phyloP scores from a whole-genome alignment of 345 rosid genomes.

The Aquilaria yunnanensis region DNA sequence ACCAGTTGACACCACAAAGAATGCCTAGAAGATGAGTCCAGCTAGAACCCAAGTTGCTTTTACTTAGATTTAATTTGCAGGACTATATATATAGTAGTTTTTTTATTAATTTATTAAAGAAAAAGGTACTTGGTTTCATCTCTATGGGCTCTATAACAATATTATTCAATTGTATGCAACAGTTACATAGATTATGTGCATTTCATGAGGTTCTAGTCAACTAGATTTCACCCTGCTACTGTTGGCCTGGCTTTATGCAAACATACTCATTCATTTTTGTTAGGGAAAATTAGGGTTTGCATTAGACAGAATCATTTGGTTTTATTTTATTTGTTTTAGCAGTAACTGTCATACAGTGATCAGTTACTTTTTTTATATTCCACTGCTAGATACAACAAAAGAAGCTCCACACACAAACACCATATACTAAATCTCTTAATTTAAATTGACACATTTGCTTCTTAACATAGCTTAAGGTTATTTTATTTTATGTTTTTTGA shows the following conservation, averaged over 20 bases:
- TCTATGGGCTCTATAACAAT: constrained; percentile 7
- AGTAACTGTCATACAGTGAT: too few relatives aligned
- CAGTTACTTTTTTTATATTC: too few relatives aligned
- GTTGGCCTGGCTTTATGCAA: constrained; percentile 9
- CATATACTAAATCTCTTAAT: too few relatives aligned
- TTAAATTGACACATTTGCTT: too few relatives aligned
- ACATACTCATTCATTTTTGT: not conserved
- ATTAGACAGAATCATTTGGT: constrained; percentile 9
- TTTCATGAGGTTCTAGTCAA: constrained; percentile 23
- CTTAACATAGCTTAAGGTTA: too few relatives aligned
- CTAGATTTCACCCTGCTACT: constrained; percentile 10
- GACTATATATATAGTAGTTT: not conserved
- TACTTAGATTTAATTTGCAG: constrained; percentile 17
- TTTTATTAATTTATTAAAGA: constrained; percentile 9
- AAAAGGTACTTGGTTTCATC: constrained; percentile 25
- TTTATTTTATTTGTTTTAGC: too few relatives aligned
- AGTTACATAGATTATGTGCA: not conserved
- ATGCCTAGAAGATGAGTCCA: constrained; percentile 23
- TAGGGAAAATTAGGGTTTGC: constrained; percentile 1
- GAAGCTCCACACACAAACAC: too few relatives aligned
- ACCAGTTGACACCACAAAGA: constrained; percentile 31
- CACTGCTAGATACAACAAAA: too few relatives aligned
- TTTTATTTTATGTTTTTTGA: too few relatives aligned
- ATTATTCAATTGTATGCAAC: not conserved
- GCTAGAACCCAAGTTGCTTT: constrained; percentile 31